A percentile compares a stretch with the other conserved stretches of the same genome.
These are phyloP conservation scores for Boletus fagicola DNA, from an alignment of 768 basidiomycete genomes.

Conservation along the genomic window DNA sequence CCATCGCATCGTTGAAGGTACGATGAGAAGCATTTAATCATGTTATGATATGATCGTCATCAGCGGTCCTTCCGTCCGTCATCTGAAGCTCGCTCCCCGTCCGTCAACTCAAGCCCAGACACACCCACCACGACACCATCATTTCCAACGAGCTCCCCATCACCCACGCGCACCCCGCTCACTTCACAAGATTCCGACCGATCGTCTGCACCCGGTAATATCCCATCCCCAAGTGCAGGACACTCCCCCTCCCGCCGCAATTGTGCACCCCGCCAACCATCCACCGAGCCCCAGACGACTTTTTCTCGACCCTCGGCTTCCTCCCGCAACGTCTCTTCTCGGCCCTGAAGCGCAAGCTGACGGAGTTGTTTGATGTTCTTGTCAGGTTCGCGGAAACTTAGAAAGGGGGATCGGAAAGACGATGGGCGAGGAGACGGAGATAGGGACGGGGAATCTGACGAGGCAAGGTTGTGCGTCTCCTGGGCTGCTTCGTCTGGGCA, in stretches of 20 bases:
- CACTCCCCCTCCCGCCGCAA: neutral
- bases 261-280: neutral
- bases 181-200: neutral
- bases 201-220: conserved; percentile 8
- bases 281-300: conserved; percentile 39
- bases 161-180: neutral
- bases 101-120: neutral
- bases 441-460: neutral
- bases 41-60: neutral
- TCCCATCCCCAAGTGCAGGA: neutral
- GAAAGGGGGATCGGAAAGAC: conserved; percentile 16
- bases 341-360: conserved; percentile 46
- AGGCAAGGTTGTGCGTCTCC: neutral
- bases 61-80: neutral
- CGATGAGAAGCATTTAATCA: too few relatives aligned
- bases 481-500: neutral
- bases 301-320: conserved; percentile 45
- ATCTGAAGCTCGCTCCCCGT: neutral
- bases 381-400: conserved; percentile 37
- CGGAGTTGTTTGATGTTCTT: conserved; percentile 41
- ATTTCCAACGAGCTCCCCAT: neutral
- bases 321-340: conserved; percentile 38
- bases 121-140: neutral
- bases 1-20: too few relatives aligned
- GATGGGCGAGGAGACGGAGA: neutral